Evolutionary conservation across 108 stramenopile genomes (phyloP).

Genomic region (Halocafeteria seosinensis): DNA sequence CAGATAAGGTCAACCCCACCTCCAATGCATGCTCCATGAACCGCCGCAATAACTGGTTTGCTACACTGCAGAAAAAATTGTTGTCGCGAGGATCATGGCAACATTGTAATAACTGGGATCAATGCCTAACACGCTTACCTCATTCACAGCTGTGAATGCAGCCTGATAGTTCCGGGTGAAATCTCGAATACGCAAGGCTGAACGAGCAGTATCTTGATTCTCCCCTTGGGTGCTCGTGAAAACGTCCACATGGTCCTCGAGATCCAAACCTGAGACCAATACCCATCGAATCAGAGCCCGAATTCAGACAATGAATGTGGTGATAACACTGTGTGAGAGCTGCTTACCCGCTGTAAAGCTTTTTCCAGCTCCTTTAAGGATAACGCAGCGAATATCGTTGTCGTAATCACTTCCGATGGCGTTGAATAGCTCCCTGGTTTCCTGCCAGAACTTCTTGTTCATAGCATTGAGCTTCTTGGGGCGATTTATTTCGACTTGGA

Average conservation of each 20-base stretch:
- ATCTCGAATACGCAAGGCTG: constrained; percentile 15
- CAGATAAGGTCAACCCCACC: constrained; percentile 33
- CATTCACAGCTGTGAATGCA: constrained; percentile 28
- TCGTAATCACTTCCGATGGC: background rate
- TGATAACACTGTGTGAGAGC: too few species aligned
- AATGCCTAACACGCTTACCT: too few species aligned
- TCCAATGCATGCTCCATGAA: constrained; percentile 34
- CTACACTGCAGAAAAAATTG: too few species aligned
- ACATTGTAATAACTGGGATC: too few species aligned
- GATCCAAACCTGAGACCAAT: too few species aligned
- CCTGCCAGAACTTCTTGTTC: constrained; percentile 24
- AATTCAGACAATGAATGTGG: too few species aligned
- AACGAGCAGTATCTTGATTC: constrained; percentile 21
- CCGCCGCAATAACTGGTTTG: constrained; percentile 31
- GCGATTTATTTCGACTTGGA: background rate
- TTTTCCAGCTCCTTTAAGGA: constrained; percentile 20
- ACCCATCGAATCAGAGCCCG: too few species aligned
- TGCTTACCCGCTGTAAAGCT: constrained; percentile 31
- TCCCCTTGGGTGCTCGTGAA: too few species aligned
- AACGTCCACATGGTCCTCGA: too few species aligned
- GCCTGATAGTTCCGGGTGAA: constrained; percentile 27
- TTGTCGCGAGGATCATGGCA: too few species aligned
- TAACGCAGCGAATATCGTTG: constrained; percentile 12
- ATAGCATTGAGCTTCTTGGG: constrained; percentile 20
- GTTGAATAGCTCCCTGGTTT: constrained; percentile 17